Base-by-base conservation (phyloP, 2,329 filamentous ascomycete species). In the Ophiocordyceps polyrhachis-furcata region DNA sequence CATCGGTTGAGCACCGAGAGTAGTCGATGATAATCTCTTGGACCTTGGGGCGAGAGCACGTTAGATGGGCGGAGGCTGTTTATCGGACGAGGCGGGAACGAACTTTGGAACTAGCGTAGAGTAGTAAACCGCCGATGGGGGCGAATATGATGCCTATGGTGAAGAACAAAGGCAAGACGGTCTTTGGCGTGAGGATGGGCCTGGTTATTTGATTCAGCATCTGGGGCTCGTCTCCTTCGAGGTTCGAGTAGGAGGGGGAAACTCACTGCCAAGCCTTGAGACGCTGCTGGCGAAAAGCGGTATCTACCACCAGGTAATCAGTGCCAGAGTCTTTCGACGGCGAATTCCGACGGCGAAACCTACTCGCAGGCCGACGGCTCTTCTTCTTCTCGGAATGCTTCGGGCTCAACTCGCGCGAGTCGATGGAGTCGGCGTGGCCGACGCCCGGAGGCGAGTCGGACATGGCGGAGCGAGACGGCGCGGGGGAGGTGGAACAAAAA, bases 251-350 rank as follows among this genome's bases (percentile, higher is more conserved):
- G n/a, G 21, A 21, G 41, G 29, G 5, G 6, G 21, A 41, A 40
- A 75, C 86, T 65, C 71, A 93, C 82, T 98, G 91, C 91, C 91
- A 98, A 68, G 91, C 91, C 67, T 96, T 95, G 63, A 98, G 67
- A 59, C 91, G 80, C 65, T 98, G 91, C 62, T 98, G 91, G 55
- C 91, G 77, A 61, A 96, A 98, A 12, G 91, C 91, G 48, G 89
- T 96, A 67, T 96, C 86, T 93, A 57, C 48, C 35, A 46, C 43
- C 19, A 41, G n/a, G 43, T 35, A 19, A 49, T 59, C 46, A 58
- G 50, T 41, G 15, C 14, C 23, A 28, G 15, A 13, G 8, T 23
- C n/a, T n/a, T 29, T 12, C 2, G 5, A 28, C 29, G 32, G 28
- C 41, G 35, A 49, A 47, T 17, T 19, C 5, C 35, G 17, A 37